Evolutionary conservation across 2,329 filamentous ascomycete genomes (phyloP).

Genomic region (Lachnellula hyalina): DNA sequence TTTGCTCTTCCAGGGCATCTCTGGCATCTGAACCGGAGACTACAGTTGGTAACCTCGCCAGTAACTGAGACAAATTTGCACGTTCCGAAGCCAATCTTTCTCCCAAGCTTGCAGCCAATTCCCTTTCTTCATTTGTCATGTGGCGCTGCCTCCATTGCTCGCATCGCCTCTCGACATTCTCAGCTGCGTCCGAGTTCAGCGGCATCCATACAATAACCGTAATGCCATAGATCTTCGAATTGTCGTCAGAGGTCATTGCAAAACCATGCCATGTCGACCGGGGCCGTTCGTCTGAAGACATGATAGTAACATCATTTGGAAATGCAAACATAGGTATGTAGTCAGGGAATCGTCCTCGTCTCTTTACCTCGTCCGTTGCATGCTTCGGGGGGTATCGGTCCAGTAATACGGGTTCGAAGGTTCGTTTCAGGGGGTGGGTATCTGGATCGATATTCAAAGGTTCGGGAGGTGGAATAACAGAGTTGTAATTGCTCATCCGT

Average conservation of each 20-base stretch:
- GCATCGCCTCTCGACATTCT: slow-evolving; percentile 75
- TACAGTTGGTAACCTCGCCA: slow-evolving; percentile 75
- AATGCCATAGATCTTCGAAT: slow-evolving; percentile 86
- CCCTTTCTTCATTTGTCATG: slow-evolving; percentile 86
- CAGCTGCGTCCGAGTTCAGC: slow-evolving; percentile 72
- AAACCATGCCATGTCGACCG: slow-evolving; percentile 99
- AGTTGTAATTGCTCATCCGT: slow-evolving; percentile 95
- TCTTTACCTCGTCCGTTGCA: slow-evolving; percentile 71
- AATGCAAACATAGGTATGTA: slow-evolving; percentile 99
- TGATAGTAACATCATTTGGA: slow-evolving; percentile 94
- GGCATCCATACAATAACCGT: slow-evolving; percentile 92
- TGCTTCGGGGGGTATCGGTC: slow-evolving; percentile 87
- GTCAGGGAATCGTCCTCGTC: slow-evolving; percentile 84
- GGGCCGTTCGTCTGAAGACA: slow-evolving; percentile 89
- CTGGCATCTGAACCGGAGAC: slow-evolving; percentile 75
- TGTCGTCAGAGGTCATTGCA: slow-evolving; percentile 92
- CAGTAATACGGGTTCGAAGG: slow-evolving; percentile 92
- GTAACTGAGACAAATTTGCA: slow-evolving; percentile 80
- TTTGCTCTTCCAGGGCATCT: slow-evolving; percentile 86
- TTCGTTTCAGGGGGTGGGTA: slow-evolving; percentile 91
- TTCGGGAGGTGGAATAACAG: slow-evolving; percentile 89
- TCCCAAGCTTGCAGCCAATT: slow-evolving; percentile 85
- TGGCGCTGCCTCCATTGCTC: slow-evolving; percentile 80
- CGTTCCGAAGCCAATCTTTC: slow-evolving; percentile 82
- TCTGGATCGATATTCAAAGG: slow-evolving; percentile 83